Evolutionary conservation across 768 basidiomycete genomes (phyloP).

Genomic region (Leccinum disarticulatum): DNA sequence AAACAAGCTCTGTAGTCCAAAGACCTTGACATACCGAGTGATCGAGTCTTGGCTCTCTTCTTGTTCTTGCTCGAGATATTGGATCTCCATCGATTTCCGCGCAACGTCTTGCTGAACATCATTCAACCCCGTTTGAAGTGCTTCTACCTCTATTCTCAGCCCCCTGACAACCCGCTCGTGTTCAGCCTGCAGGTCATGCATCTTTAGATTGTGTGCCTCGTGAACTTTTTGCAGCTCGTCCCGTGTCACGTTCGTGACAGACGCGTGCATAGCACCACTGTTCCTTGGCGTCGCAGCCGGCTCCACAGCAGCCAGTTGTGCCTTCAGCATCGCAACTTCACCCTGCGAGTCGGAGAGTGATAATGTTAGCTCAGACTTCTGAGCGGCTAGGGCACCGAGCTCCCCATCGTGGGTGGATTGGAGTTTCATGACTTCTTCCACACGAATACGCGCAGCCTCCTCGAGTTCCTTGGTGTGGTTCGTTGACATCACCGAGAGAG

Average conservation of each 20-base stretch:
- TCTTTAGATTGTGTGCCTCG: slow-evolving; percentile 81
- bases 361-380: slow-evolving; percentile 62
- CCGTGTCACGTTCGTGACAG: slow-evolving; percentile 54
- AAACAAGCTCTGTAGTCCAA: slow-evolving; percentile 57
- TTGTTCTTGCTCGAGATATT: slow-evolving; percentile 75
- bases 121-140: slow-evolving; percentile 45
- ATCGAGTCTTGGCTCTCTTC: slow-evolving; percentile 76
- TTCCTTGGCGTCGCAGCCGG: slow-evolving; percentile 49
- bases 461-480: slow-evolving; percentile 75
- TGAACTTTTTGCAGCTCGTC: slow-evolving; percentile 78
- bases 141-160: slow-evolving; percentile 58
- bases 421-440: slow-evolving; percentile 67
- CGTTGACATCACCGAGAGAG: slow-evolving; percentile 65
- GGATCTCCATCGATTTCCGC: slow-evolving; percentile 79
- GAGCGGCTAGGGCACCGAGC: slow-evolving; percentile 49
- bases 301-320: slow-evolving; percentile 49
- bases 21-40: slow-evolving; percentile 71
- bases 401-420: slow-evolving; percentile 61
- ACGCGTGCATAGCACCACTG: slow-evolving; percentile 46
- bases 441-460: slow-evolving; percentile 66
- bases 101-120: slow-evolving; percentile 61
- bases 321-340: slow-evolving; percentile 66
- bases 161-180: slow-evolving; percentile 58
- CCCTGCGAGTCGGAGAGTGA: slow-evolving; percentile 76
- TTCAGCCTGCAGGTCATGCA: slow-evolving; percentile 69